phyloP scores from a whole-genome alignment of 2,329 filamentous ascomycete species.

The Colletotrichum cereale region DNA sequence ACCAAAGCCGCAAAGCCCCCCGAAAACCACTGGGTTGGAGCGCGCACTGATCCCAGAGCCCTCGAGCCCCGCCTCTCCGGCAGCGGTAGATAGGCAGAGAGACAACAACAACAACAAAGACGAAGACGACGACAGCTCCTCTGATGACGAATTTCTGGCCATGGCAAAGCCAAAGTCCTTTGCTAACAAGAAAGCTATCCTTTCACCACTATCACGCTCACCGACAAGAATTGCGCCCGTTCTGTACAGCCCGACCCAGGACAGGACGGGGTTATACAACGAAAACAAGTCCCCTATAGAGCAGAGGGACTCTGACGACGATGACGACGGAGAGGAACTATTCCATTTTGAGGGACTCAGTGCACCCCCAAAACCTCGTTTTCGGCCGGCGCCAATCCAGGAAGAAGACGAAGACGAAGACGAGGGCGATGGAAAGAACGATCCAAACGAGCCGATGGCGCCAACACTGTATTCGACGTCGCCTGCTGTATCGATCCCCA shows the following conservation, averaged over 20 bases:
- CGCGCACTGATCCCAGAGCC: constrained; percentile 1
- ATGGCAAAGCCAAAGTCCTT: constrained; percentile 54
- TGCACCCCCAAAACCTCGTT: constrained; percentile 46
- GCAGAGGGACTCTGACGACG: constrained; percentile 30
- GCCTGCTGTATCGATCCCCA: constrained; percentile 57
- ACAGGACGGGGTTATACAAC: constrained; percentile 5
- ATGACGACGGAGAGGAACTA: constrained; percentile 52
- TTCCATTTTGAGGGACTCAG: constrained; percentile 60
- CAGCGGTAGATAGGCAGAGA: background rate
- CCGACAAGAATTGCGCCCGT: constrained; percentile 22
- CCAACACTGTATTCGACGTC: constrained; percentile 57
- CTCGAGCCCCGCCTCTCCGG: background rate
- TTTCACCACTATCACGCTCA: constrained; percentile 35
- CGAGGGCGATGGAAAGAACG: constrained; percentile 45
- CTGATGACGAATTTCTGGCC: constrained; percentile 56
- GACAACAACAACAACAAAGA: constrained; percentile 22
- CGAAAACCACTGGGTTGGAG: background rate
- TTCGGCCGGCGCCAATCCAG: constrained; percentile 45
- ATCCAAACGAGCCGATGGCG: constrained; percentile 37
- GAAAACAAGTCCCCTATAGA: background rate
- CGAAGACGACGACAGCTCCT: constrained; percentile 49
- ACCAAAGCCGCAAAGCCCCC: background rate
- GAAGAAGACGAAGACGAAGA: constrained; percentile 53
- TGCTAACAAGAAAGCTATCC: constrained; percentile 45
- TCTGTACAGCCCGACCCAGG: constrained; percentile 23